These are phyloP conservation scores for Aspergillus diversus DNA, from an alignment of 495 filamentous ascomycete species.

Conservation along the genomic window DNA sequence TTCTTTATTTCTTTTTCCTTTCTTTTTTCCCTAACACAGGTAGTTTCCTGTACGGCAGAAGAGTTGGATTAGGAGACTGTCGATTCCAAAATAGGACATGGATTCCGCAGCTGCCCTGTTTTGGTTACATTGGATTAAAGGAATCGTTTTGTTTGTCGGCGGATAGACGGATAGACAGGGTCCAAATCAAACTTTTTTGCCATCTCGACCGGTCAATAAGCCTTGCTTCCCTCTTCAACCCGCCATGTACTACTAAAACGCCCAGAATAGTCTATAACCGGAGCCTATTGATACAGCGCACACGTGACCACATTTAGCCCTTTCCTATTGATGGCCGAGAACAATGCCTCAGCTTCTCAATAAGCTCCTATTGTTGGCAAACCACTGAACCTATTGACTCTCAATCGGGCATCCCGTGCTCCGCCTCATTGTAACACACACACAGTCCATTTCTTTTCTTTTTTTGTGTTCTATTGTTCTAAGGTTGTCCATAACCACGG, in stretches of 20 bases:
- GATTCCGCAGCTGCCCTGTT: not conserved
- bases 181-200: not conserved
- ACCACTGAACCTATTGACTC: constrained; percentile 18
- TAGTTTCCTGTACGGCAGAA: not conserved
- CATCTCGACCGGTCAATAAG: not conserved
- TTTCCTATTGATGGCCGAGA: constrained; percentile 28
- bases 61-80: not conserved
- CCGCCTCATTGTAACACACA: not conserved
- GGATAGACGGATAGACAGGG: not conserved
- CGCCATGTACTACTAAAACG: not conserved
- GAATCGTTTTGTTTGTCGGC: not conserved
- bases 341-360: constrained; percentile 26
- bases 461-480: constrained; percentile 14
- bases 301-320: constrained; percentile 25
- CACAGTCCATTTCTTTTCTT: not conserved
- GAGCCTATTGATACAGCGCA: not conserved
- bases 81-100: not conserved
- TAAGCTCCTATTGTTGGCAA: constrained; percentile 24
- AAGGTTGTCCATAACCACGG: not conserved
- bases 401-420: not conserved
- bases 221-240: not conserved
- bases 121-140: constrained; percentile 4
- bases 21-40: not conserved
- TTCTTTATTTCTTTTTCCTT: constrained; percentile 10
- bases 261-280: not conserved